Evolutionary conservation across 176 grass and related monocot genomes (phyloP).

Genomic region (Leersia perrieri): DNA sequence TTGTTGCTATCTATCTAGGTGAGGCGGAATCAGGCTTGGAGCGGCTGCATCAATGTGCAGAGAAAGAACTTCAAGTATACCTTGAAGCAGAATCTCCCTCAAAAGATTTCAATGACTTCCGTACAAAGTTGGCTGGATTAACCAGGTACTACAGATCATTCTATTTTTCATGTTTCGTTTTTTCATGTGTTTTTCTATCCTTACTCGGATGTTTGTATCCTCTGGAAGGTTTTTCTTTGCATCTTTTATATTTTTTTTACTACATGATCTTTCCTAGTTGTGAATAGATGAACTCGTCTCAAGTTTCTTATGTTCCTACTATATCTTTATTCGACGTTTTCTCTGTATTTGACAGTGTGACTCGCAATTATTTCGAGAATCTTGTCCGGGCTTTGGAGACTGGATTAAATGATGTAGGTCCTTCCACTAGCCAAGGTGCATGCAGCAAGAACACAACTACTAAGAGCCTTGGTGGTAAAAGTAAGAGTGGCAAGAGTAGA

Average conservation of each 20-base stretch:
- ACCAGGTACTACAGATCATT: constrained; percentile 58
- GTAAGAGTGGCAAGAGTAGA: constrained; percentile 74
- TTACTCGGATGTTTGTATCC: constrained; percentile 3
- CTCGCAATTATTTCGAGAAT: constrained; percentile 99
- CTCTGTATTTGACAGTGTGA: constrained; percentile 61
- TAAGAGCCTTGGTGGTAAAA: constrained; percentile 63
- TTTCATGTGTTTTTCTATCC: not conserved
- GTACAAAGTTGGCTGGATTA: constrained; percentile 96
- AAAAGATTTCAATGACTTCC: constrained; percentile 97
- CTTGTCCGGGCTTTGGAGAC: constrained; percentile 91
- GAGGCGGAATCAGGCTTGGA: constrained; percentile 98
- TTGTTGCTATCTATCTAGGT: constrained; percentile 52
- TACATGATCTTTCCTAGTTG: not conserved
- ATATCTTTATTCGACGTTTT: constrained; percentile 13
- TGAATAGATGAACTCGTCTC: not conserved
- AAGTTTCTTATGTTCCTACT: not conserved
- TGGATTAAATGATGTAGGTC: constrained; percentile 91
- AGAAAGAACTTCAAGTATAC: constrained; percentile 95
- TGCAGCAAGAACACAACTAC: constrained; percentile 72
- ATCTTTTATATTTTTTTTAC: not conserved
- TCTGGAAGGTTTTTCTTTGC: not conserved
- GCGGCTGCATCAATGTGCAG: constrained; percentile 96
- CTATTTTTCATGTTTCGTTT: not conserved
- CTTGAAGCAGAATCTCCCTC: constrained; percentile 85
- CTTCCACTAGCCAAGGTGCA: constrained; percentile 65